Conservation (phyloP, 2,329 filamentous ascomycete species). For the Cyphellophora attinorum region DNA sequence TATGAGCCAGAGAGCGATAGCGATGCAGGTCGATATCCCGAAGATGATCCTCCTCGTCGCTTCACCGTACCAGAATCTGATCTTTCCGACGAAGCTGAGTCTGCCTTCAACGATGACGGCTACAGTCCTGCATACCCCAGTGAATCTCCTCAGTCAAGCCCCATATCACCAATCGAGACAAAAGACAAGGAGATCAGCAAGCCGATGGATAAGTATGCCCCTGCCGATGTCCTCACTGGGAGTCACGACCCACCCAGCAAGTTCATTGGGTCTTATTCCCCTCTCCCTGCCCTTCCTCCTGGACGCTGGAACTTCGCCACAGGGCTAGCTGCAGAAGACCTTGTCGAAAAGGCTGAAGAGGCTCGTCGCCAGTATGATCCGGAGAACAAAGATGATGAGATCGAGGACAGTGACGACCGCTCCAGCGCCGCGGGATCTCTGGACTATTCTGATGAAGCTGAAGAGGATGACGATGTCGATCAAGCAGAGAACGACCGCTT, state of each 20-base stretch:
- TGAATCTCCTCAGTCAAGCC: constrained; percentile 12
- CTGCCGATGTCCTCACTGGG: not conserved
- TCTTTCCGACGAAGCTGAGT: constrained; percentile 6
- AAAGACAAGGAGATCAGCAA: not conserved
- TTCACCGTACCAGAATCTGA: constrained; percentile 14
- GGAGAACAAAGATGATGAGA: not conserved
- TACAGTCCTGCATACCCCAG: constrained; percentile 1
- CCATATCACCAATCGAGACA: constrained; percentile 1
- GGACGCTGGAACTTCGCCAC: too few relatives aligned
- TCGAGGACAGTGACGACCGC: not conserved
- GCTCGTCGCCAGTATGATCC: not conserved
- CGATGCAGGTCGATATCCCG: not conserved
- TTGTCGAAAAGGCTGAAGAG: too few relatives aligned
- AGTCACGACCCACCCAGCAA: not conserved
- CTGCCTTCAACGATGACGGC: constrained; percentile 7
- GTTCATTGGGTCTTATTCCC: not conserved
- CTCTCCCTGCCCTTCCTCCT: too few relatives aligned
- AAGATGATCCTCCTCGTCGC: constrained; percentile 4
- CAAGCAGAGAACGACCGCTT: not conserved
- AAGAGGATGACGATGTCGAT: constrained; percentile 2
- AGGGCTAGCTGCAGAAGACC: too few relatives aligned
- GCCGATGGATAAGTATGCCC: not conserved
- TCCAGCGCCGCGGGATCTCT: not conserved
- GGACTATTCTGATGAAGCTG: not conserved
- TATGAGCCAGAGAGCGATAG: not conserved